Evolutionary conservation across 495 filamentous ascomycete species (phyloP).

Genomic region (Penicillium psychrofluorescens): DNA sequence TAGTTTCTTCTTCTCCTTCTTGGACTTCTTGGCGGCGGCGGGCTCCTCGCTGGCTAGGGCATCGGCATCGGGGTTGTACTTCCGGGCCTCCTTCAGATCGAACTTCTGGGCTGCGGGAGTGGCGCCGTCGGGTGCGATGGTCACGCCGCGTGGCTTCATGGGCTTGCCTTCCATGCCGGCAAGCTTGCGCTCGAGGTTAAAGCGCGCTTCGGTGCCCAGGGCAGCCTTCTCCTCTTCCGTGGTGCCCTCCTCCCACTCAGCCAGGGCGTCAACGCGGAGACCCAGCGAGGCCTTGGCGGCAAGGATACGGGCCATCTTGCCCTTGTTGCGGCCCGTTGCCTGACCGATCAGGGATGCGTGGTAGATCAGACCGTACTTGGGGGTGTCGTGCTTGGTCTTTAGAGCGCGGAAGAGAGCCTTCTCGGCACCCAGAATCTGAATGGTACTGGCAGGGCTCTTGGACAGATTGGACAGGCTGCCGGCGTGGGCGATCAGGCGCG

Average conservation of each 20-base stretch:
- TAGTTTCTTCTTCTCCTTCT: conserved; percentile 50
- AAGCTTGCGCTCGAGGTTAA: conserved; percentile 79
- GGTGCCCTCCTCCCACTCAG: conserved; percentile 69
- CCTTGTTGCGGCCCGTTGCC: conserved; percentile 96
- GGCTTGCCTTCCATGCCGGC: conserved; percentile 86
- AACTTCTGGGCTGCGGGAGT: conserved; percentile 61
- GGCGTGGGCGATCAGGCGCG: conserved; percentile 90
- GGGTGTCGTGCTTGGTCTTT: conserved; percentile 99
- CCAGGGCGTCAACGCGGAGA: conserved; percentile 85
- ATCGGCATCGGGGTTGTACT: conserved; percentile 94
- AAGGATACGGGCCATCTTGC: conserved; percentile 95
- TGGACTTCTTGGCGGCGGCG: conserved; percentile 36
- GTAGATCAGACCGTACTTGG: conserved; percentile 98
- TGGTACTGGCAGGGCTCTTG: conserved; percentile 91
- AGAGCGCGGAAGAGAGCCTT: conserved; percentile 97
- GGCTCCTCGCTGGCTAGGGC: conserved; percentile 65
- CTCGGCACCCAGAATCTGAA: conserved; percentile 97
- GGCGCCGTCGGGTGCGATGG: conserved; percentile 65
- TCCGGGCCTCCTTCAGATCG: conserved; percentile 87
- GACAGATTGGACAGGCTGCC: conserved; percentile 93
- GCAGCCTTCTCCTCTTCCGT: conserved; percentile 81
- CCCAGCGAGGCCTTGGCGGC: conserved; percentile 88
- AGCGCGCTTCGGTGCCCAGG: conserved; percentile 65
- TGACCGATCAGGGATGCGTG: conserved; percentile 95
- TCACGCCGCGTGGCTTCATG: conserved; percentile 64